Conservation (phyloP, 2,329 filamentous ascomycete genomes). For the Scedosporium aurantiacum region DNA sequence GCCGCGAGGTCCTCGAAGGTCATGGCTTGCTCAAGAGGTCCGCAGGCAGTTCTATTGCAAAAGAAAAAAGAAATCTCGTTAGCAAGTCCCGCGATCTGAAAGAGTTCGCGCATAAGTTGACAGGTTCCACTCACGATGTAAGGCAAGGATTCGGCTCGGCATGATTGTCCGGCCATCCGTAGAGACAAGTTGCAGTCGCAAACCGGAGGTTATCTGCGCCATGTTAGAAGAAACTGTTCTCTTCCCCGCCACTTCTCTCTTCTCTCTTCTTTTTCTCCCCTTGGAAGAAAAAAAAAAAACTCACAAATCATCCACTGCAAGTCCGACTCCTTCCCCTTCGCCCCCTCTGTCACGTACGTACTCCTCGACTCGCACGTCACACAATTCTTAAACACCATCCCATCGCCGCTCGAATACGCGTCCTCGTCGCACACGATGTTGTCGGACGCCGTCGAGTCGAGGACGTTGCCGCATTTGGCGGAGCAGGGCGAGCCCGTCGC, state of each 20-base stretch:
- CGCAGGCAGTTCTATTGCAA: conserved; percentile 43
- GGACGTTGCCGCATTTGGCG: conserved; percentile 41
- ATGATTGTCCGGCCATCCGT: conserved; percentile 29
- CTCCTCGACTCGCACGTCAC: conserved; percentile 41
- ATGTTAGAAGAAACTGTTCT: too few relatives aligned
- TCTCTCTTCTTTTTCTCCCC: not conserved
- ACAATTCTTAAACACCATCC: conserved; percentile 40
- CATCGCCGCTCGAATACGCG: conserved; percentile 27
- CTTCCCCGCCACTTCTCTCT: too few relatives aligned
- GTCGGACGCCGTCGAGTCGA: conserved; percentile 29
- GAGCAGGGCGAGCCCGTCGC: conserved; percentile 37
- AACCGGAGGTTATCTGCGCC: conserved; percentile 46
- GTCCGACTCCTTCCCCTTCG: conserved; percentile 32
- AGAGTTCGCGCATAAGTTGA: conserved; percentile 6
- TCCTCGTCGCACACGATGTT: conserved; percentile 38
- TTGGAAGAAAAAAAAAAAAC: conserved; percentile 15
- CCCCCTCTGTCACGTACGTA: conserved; percentile 24
- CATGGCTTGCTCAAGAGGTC: conserved; percentile 32
- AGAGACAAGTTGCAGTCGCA: conserved; percentile 44
- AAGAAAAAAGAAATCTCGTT: conserved; percentile 13
- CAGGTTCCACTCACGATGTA: conserved; percentile 30
- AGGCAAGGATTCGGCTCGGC: conserved; percentile 34
- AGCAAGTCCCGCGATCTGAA: conserved; percentile 9
- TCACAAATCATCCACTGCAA: conserved; percentile 43
- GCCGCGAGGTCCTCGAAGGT: conserved; percentile 37